These are phyloP conservation scores for Boletus sp. DNA, from an alignment of 768 basidiomycete genomes.

Conservation along the genomic window DNA sequence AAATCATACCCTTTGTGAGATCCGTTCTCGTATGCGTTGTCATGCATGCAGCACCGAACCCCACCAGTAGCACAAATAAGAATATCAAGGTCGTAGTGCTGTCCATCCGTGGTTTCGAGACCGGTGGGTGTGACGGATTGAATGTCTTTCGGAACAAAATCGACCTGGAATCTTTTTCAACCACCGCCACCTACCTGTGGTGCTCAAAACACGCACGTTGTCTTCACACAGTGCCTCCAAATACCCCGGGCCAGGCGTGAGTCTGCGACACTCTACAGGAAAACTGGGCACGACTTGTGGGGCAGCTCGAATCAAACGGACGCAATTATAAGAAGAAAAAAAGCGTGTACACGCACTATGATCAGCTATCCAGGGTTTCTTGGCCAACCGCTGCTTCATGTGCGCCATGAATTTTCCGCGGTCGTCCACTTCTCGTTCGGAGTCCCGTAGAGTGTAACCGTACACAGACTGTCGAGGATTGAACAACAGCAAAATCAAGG, in stretches of 20 bases:
- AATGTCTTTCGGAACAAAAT: conserved; percentile 52
- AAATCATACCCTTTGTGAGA: conserved; percentile 40
- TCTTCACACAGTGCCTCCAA: conserved; percentile 61
- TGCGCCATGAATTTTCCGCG: conserved; percentile 37
- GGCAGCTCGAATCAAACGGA: background rate
- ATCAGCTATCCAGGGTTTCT: conserved; percentile 61
- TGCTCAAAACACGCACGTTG: conserved; percentile 35
- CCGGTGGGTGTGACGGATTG: conserved; percentile 47
- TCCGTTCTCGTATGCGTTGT: background rate
- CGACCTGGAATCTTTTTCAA: conserved; percentile 22
- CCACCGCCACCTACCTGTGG: background rate
- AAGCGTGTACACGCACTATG: conserved; percentile 20
- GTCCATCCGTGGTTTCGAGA: conserved; percentile 54
- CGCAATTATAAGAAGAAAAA: background rate
- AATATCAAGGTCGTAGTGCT: conserved; percentile 52
- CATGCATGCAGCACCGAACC: background rate
- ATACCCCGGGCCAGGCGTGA: conserved; percentile 68
- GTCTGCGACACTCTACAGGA: conserved; percentile 54
- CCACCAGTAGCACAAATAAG: conserved; percentile 60
- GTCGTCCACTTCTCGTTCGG: conserved; percentile 29
- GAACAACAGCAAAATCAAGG: background rate
- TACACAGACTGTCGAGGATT: conserved; percentile 28
- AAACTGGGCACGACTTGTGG: conserved; percentile 52
- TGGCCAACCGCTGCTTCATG: conserved; percentile 49
- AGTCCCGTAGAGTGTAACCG: conserved; percentile 40